Conservation (phyloP, 75 land plant species). For the Pinus albicaulis region DNA sequence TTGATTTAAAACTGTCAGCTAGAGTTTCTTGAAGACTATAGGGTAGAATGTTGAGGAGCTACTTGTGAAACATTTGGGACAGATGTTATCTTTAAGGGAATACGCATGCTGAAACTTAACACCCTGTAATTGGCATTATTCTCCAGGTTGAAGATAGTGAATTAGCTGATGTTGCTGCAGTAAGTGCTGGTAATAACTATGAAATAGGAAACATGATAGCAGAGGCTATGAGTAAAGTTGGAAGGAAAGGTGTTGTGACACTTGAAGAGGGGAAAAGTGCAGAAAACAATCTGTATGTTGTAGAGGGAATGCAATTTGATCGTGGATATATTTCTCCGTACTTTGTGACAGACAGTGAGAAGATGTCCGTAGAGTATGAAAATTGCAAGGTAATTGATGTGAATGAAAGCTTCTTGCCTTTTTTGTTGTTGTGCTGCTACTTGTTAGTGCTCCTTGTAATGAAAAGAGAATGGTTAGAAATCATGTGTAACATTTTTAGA, state of each 20-base stretch:
- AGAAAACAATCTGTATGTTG: conserved; percentile 61
- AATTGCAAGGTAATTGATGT: conserved; percentile 61
- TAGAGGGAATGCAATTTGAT: conserved; percentile 96
- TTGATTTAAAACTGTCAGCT: no score
- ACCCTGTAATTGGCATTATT: not conserved
- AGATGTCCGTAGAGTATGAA: conserved; percentile 65
- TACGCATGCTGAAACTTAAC: not conserved
- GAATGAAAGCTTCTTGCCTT: no score
- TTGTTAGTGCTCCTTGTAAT: not conserved
- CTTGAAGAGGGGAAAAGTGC: conserved; percentile 77
- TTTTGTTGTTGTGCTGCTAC: not conserved
- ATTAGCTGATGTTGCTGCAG: conserved; percentile 84
- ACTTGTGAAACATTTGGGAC: no score
- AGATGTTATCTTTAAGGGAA: no score
- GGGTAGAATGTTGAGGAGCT: no score
- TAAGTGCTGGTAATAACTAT: conserved; percentile 90
- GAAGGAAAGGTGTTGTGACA: conserved; percentile 68
- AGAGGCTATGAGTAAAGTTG: conserved; percentile 77
- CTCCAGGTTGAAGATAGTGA: conserved; percentile 88
- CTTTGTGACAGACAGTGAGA: conserved; percentile 78
- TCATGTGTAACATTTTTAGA: no score
- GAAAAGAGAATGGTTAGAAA: no score
- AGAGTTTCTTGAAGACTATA: no score
- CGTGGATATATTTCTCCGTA: conserved; percentile 93
- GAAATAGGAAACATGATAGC: conserved; percentile 78